Evolutionary conservation across 257 asterid species (phyloP), one percentile per base, ranked within the genome.

Genomic region (Agastache rugosa): DNA sequence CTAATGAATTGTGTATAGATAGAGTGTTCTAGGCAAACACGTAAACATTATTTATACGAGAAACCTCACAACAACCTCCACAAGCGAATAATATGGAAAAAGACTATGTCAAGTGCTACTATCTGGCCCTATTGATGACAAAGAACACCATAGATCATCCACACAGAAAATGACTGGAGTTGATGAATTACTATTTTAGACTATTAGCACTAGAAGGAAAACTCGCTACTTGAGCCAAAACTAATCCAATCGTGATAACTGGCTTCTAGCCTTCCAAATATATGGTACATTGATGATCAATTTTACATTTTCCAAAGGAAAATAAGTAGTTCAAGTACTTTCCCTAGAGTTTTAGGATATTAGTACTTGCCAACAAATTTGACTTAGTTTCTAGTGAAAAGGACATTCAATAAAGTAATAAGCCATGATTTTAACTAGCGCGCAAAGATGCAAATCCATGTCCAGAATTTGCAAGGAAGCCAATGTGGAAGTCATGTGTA

Each of bases 401-500:
- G 27, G 7, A 20, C 64, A 62, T 37, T 56, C 42, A 47, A 44
- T 72, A 31, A 31, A 17, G 51, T 62, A 53, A 50, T 48, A 35
- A 23, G 37, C 29, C 41, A 35, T 73, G 45, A 19, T 11, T 41
- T 60, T 19, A 60, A 17, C 48, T 31, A 8, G 4, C 17, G 55
- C 16, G 16, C 20, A 17, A 11, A 44, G 47, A 19, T 2, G 44
- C 16, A n/a, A 31, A 60, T 72, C 34, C 71, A 62, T 20, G 34
- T 19, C 19, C 12, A 5, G 25, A 45, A 11, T 47, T 72, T 25
- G 41, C 23, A 31, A 48, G 6, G 55, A 48, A 73, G 42, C 51
- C 50, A 44, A 34, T 17, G 15, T 61, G 8, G 0, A 31, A 27
- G 1, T 23, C 10, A 20, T 23, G 12, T 27, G 55, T 56, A 10